Evolutionary conservation across 78 protist genomes (phyloP), one percentile per base, ranked within the genome.

Genomic region (Dictyostelium purpureum): DNA sequence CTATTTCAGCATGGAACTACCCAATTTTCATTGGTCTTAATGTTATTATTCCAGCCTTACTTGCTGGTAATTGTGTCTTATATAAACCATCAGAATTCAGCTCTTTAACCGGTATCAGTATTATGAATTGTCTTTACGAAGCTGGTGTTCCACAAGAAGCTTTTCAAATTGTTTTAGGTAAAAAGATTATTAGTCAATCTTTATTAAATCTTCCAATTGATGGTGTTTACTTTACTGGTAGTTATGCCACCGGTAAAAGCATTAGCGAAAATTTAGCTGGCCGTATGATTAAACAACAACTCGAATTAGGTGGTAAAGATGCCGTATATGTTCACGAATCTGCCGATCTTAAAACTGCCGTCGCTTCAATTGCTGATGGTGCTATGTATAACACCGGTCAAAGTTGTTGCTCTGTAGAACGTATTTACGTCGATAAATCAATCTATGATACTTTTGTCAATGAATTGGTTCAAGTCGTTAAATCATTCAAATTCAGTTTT

Each of bases 351-450:
- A 0, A 2, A 1, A 76, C 35, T 24, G 93, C 93, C 19, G 63
- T 65, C 12, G 77, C 89, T 4, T 73, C 89, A 4, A 52, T 90
- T 42, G 94, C 94, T 1, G 94, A 90, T 75, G 94, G 94, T 56
- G 94, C 94, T 2, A 81, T 90, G 90, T 90, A 90, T 57, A 90
- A 90, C 67, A 90, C 67, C 26, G 94, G 94, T 47, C 94, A 90
- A 65, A 28, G 78, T n/a, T 90, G 94, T 52, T 90, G 94, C 45
- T 90, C 94, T 1, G 94, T 90, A 10, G 94, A 90, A n/a, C 75
- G 94, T 45, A 90, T 90, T 56, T 90, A 90, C 76, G 94, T 90
- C 40, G 77, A 90, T 54, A 49, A 78, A 26, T 79, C 81, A 57
- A 75, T 90, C 54, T 70, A 90, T 74, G 73, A 77, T 14, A 0